Conservation (phyloP, 1,139 yeast genomes). For the Saccharomyces pastorianus region DNA sequence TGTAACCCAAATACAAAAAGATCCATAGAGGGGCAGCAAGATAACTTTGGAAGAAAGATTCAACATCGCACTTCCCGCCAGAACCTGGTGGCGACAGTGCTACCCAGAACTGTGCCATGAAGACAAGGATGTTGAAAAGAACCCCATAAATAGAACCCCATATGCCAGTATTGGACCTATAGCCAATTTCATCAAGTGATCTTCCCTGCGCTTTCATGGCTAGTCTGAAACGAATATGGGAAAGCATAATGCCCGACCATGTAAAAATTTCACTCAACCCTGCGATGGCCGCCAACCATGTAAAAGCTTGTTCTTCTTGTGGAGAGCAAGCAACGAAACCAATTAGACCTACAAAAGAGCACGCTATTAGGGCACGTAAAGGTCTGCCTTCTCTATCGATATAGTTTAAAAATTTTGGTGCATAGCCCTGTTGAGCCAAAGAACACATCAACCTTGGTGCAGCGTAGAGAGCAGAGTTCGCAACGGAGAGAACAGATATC, state of each 20-base stretch:
- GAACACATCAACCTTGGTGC: slow-evolving; percentile 78
- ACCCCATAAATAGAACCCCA: slow-evolving; percentile 64
- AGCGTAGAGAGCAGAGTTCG: slow-evolving; percentile 72
- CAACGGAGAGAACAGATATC: slow-evolving; percentile 59
- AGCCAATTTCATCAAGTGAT: slow-evolving; percentile 58
- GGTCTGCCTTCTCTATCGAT: slow-evolving; percentile 61
- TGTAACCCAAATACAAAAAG: slow-evolving; percentile 43
- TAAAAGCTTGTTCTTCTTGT: slow-evolving; percentile 55
- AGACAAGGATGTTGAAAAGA: slow-evolving; percentile 50
- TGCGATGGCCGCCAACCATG: slow-evolving; percentile 75
- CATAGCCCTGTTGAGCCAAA: slow-evolving; percentile 70
- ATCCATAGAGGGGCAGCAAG: slow-evolving; percentile 48
- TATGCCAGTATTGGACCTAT: slow-evolving; percentile 59
- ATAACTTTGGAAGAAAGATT: slow-evolving; percentile 45
- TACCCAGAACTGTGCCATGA: slow-evolving; percentile 76
- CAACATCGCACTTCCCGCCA: slow-evolving; percentile 40
- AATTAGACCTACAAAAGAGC: slow-evolving; percentile 70
- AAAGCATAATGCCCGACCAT: slow-evolving; percentile 69
- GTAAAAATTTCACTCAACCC: slow-evolving; percentile 79
- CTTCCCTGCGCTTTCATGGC: slow-evolving; percentile 65
- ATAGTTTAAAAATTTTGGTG: slow-evolving; percentile 49
- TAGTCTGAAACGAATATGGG: slow-evolving; percentile 70
- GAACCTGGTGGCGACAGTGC: slow-evolving; percentile 62
- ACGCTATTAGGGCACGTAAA: slow-evolving; percentile 46
- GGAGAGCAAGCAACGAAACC: slow-evolving; percentile 63